Conservation (phyloP, 345 rosid species). For the Trapa incisa region DNA sequence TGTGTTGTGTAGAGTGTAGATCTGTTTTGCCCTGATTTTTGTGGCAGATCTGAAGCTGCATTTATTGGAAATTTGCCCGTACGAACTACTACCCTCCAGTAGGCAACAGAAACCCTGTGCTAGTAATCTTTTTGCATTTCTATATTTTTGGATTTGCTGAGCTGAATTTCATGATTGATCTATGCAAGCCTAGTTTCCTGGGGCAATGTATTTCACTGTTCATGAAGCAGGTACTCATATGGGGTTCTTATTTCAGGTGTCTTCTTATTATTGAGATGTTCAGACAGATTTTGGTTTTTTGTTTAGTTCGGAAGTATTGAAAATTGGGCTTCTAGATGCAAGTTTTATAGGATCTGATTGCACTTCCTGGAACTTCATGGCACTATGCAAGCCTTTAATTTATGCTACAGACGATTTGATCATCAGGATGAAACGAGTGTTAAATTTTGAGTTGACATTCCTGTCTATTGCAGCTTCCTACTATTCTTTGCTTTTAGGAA, state of each 20-base stretch:
- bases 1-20: not conserved
- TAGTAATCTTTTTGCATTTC: not conserved
- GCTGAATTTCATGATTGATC: constrained; percentile 6
- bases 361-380: not conserved
- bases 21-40: constrained; percentile 7
- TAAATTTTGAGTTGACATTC: too few relatives aligned
- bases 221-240: too few relatives aligned
- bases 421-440: not conserved
- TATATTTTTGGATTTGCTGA: not conserved
- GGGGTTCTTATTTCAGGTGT: not conserved
- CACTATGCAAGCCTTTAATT: not conserved
- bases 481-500: too few relatives aligned
- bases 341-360: not conserved
- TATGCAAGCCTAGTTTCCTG: not conserved
- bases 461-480: too few relatives aligned
- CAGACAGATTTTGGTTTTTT: not conserved
- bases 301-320: not conserved
- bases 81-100: not conserved
- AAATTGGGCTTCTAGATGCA: not conserved
- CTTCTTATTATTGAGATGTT: not conserved
- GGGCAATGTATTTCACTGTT: too few relatives aligned
- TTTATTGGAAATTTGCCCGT: constrained; percentile 5
- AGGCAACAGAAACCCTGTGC: not conserved
- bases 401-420: not conserved
- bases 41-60: constrained; percentile 28